Conservation (phyloP, 768 basidiomycete species). For the Collybia sordida region DNA sequence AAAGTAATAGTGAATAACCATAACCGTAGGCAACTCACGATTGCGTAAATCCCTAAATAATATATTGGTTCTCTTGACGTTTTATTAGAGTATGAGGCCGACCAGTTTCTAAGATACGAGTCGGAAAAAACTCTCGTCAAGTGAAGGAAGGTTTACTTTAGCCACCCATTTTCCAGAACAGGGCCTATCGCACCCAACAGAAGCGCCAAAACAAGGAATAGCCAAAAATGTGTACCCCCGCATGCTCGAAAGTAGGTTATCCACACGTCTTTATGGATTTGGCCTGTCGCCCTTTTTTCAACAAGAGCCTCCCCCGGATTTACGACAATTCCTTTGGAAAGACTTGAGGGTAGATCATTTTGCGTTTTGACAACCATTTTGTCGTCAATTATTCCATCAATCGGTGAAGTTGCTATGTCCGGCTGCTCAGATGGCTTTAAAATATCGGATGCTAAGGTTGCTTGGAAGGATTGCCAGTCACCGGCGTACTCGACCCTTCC, state of each 20-base stretch:
- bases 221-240: conserved; percentile 56
- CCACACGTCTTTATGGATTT: conserved; percentile 70
- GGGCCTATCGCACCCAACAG: conserved; percentile 63
- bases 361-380: conserved; percentile 12
- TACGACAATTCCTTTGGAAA: conserved; percentile 19
- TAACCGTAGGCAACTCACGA: conserved; percentile 40
- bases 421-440: conserved; percentile 55
- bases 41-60: conserved; percentile 74
- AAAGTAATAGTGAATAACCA: conserved; percentile 65
- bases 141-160: conserved; percentile 37
- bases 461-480: conserved; percentile 57
- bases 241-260: conserved; percentile 50
- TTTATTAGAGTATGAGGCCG: conserved; percentile 42
- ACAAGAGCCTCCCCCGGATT: conserved; percentile 80
- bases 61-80: conserved; percentile 47
- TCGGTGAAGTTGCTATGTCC: conserved; percentile 33
- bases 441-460: conserved; percentile 59
- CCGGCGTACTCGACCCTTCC: conserved; percentile 78
- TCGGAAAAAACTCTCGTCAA: neutral
- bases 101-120: conserved; percentile 48
- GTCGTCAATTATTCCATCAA: conserved; percentile 30
- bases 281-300: conserved; percentile 74
- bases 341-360: conserved; percentile 26
- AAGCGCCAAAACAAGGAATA: conserved; percentile 48
- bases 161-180: conserved; percentile 75